Base-by-base conservation (phyloP, 2,329 filamentous ascomycete species). In the Metarhizium album region DNA sequence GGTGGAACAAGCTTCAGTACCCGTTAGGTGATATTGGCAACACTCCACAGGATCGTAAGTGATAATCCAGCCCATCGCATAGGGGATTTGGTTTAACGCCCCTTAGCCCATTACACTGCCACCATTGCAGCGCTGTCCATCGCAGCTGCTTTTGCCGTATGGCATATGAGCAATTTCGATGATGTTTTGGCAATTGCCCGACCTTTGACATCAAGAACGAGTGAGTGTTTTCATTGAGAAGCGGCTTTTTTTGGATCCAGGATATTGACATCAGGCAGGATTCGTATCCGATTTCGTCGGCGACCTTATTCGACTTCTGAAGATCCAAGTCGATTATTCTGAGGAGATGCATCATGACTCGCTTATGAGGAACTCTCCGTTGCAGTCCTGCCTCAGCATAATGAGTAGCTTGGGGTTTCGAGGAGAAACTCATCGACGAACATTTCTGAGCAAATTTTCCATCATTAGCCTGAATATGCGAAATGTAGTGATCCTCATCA, bases 261-360 rank as follows among this genome's bases (percentile, higher is more conserved):
- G 16, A n/a, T 16, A 22, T 59, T 65, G 37, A 67, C 45, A 7
- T 4, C 7, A 38, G 7, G 37, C 45, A 83, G 79, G 76, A 47
- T 81, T 86, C 56, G 71, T 80, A 49, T 73, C 75, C 42, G 74
- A 82, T 52, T 82, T 83, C 73, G 70, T 87, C 48, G 75, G 73
- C 40, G 83, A 87, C 56, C 71, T 90, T 13, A 82, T 87, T 48
- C 75, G 79, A 40, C 80, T 86, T 52, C 71, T 90, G 48, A 84
- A 83, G 55, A 75, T 87, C 29, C 81, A 83, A 47, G 80, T 90
- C 46, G 91, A 97, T 67, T 94, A 90, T 62, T 86, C 88, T 0
- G 79, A 87, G 46, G 87, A 95, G 53, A 72, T 80, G 2, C 77
- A 80, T 43, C 80, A 86, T 58, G 83, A 91, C 62, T 75, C 83